phyloP scores from a whole-genome alignment of 352 stramenopile species.

The Globisporangium mamillatum region DNA sequence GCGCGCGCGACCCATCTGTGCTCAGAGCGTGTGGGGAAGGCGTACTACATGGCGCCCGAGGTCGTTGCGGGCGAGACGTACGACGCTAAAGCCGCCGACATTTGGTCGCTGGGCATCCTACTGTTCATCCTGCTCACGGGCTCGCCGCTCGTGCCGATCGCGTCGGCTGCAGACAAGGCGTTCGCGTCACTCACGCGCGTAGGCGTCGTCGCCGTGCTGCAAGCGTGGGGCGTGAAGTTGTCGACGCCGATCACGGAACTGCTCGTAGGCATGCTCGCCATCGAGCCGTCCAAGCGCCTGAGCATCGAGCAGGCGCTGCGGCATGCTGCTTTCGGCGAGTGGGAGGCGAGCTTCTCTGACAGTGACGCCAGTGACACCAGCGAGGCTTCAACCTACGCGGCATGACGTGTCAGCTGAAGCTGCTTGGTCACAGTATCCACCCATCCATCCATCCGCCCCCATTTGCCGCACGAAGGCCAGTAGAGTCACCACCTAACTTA shows the following conservation, averaged over 20 bases:
- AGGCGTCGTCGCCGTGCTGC: constrained; percentile 27
- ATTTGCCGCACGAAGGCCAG: background rate
- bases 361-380: background rate
- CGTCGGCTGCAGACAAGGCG: constrained; percentile 28
- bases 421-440: background rate
- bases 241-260: constrained; percentile 22
- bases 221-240: constrained; percentile 30
- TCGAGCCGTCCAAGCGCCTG: constrained; percentile 26
- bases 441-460: background rate
- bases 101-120: constrained; percentile 63
- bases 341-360: constrained; percentile 7
- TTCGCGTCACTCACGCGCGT: constrained; percentile 37
- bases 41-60: constrained; percentile 59
- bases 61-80: constrained; percentile 34
- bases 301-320: constrained; percentile 36
- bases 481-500: background rate
- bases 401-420: background rate
- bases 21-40: constrained; percentile 41
- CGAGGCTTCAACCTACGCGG: background rate
- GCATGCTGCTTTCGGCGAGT: constrained; percentile 21
- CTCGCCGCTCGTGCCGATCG: constrained; percentile 43
- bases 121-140: constrained; percentile 62
- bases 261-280: constrained; percentile 27
- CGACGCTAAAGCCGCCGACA: constrained; percentile 43
- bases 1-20: constrained; percentile 26